Evolutionary conservation across 2,329 filamentous ascomycete genomes (phyloP).

Genomic region (Nothophoma quercina): DNA sequence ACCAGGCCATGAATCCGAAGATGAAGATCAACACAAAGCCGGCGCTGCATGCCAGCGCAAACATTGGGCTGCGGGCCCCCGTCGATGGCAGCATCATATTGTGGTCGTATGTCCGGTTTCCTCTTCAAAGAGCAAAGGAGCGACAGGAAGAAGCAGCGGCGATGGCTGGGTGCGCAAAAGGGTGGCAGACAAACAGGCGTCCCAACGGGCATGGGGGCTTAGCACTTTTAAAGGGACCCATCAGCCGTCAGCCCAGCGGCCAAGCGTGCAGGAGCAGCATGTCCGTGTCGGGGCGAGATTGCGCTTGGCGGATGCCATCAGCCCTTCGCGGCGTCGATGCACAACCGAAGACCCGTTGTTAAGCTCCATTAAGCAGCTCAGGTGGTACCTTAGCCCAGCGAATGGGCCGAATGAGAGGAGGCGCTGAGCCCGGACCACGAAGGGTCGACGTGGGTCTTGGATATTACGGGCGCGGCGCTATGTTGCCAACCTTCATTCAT

Average conservation of each 20-base stretch:
- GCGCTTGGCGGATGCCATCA: conserved; percentile 31
- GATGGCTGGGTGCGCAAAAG: conserved; percentile 24
- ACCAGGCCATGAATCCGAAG: conserved; percentile 47
- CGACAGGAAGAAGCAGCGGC: conserved; percentile 14
- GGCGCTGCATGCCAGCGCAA: conserved; percentile 41
- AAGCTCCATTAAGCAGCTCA: conserved; percentile 20
- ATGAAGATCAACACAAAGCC: conserved; percentile 42
- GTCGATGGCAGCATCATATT: conserved; percentile 42
- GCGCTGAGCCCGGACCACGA: background rate
- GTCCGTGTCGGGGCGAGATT: conserved; percentile 32
- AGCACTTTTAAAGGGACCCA: conserved; percentile 34
- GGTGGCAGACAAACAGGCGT: conserved; percentile 12
- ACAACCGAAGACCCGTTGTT: conserved; percentile 18
- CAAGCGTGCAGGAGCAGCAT: conserved; percentile 31
- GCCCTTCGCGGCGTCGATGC: conserved; percentile 24
- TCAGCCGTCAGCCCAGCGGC: conserved; percentile 30
- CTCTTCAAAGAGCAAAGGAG: conserved; percentile 16
- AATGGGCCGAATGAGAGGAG: conserved; percentile 18
- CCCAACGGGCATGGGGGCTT: conserved; percentile 24
- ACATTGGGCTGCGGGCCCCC: conserved; percentile 43
- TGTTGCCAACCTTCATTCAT: conserved; percentile 4
- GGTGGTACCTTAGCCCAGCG: conserved; percentile 16
- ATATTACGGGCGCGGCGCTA: conserved; percentile 8
- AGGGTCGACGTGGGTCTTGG: conserved; percentile 16
- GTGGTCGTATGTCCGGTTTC: conserved; percentile 9